Percentiles rank a stretch among this genome's conserved stretches.
Evolutionary conservation across 768 basidiomycete genomes (phyloP).

Genomic region (button mushroom (Agaricus bisporus)): DNA sequence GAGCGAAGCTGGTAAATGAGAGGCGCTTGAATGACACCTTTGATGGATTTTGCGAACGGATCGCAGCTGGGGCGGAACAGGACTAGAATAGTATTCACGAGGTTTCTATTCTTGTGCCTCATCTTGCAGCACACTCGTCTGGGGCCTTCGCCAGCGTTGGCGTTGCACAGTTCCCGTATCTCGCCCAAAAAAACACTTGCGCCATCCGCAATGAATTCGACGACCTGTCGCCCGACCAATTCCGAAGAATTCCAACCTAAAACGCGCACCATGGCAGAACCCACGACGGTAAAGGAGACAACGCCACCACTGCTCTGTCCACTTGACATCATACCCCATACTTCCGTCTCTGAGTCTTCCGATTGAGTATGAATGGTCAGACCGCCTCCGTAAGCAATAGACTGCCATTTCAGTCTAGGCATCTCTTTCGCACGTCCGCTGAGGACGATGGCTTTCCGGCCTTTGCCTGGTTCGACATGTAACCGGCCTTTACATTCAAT

Average conservation of each 20-base stretch:
- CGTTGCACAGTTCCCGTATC: conserved; percentile 11
- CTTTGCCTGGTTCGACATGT: conserved; percentile 90
- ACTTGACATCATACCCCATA: conserved; percentile 47
- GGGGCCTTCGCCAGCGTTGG: background rate
- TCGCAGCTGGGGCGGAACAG: conserved; percentile 22
- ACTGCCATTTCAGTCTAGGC: conserved; percentile 56
- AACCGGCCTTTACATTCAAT: conserved; percentile 85
- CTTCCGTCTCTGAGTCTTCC: conserved; percentile 11
- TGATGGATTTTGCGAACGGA: conserved; percentile 5
- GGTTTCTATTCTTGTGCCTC: conserved; percentile 22
- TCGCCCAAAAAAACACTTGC: conserved; percentile 20
- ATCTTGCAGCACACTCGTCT: conserved; percentile 7
- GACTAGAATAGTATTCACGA: conserved; percentile 15
- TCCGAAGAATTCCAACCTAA: conserved; percentile 58
- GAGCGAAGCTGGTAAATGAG: conserved; percentile 33
- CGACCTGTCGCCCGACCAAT: conserved; percentile 41
- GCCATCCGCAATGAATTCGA: conserved; percentile 27
- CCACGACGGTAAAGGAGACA: conserved; percentile 41
- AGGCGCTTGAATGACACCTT: conserved; percentile 26
- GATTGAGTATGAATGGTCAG: conserved; percentile 19
- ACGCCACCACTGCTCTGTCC: conserved; percentile 19
- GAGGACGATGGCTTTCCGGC: conserved; percentile 91
- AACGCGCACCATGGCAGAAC: conserved; percentile 49
- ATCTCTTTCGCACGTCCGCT: conserved; percentile 70
- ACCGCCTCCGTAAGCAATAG: conserved; percentile 48